Evolutionary conservation across 345 rosid species (phyloP).

Genomic region (Dimocarpus longan): DNA sequence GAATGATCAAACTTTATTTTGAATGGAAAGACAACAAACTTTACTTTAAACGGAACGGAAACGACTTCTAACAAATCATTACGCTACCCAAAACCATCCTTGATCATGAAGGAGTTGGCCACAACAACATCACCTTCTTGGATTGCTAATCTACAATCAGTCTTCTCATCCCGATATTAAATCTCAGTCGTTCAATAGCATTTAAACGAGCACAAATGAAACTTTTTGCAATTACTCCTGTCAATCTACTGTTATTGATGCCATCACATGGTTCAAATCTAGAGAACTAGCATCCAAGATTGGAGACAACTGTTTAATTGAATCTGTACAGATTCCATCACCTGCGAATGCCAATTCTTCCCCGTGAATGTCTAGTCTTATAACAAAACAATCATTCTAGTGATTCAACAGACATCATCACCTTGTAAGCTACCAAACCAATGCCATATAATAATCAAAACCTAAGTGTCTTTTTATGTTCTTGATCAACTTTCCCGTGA

Average conservation of each 20-base stretch:
- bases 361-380: not conserved
- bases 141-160: too few species aligned
- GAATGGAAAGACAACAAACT: too few species aligned
- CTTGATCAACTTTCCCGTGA: slow-evolving; percentile 16
- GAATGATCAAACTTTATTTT: too few species aligned
- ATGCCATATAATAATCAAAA: slow-evolving; percentile 1
- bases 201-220: too few species aligned
- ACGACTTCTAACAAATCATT: too few species aligned
- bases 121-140: too few species aligned
- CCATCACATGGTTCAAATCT: not conserved
- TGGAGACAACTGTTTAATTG: not conserved
- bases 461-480: not conserved
- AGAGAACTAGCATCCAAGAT: not conserved
- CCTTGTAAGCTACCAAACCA: slow-evolving; percentile 4
- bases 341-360: not conserved
- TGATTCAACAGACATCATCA: not conserved
- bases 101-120: too few species aligned
- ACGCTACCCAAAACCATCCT: too few species aligned
- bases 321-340: too few species aligned
- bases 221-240: not conserved
- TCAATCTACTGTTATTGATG: not conserved
- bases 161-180: too few species aligned
- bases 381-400: not conserved
- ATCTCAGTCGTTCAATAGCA: not conserved
- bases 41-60: too few species aligned